Evolutionary conservation across 495 filamentous ascomycete genomes (phyloP), one percentile per base, ranked within the genome.

Genomic region (Talaromyces wortmannii): DNA sequence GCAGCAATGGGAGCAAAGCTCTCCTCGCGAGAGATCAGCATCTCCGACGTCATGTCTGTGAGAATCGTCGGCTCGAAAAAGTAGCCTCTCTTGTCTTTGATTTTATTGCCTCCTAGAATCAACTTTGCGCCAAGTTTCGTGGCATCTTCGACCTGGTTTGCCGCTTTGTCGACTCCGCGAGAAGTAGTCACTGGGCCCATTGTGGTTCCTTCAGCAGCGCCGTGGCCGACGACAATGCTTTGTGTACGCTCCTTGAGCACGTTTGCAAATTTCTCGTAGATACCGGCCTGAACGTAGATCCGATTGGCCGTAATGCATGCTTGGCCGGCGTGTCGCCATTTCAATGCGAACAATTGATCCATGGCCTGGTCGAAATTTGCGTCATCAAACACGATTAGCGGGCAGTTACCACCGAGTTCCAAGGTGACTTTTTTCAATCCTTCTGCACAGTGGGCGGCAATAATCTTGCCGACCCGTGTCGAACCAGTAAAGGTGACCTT

Each of bases 21-120:
- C 67, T 90, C 87, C 63, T 90, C 87, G 0, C 70, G 67, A 0
- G 81, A 78, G 56, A 89, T 82, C 58, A 78, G 70, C 86, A 89
- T 88, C 11, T 83, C 71, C 33, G 73, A 63, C 45, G 76, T 84
- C 58, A 85, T 82, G 3, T 78, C 77, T 0, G 76, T 76, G 59
- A 90, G 75, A 57, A 90, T 79, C 0, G 87, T 89, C 0, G 86
- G 86, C 64, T 83, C 79, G 65, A 88, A 87, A 76, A 89, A 90
- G 59, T 87, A 89, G 3, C 86, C 86, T 2, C 50, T 23, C 17
- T 69, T 69, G 5, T 68, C 69, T 2, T 59, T 56, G 6, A 81
- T 58, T 31, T 74, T 71, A 0, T 79, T 78, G 1, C 84, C 86
- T 23, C 85, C 83, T 31, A 84, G 63, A 2, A 89, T 63, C 10